A percentile compares a stretch with the other conserved stretches of the same genome.
These are phyloP conservation scores for Panellus pusillus DNA, from an alignment of 768 basidiomycete genomes.

Conservation along the genomic window DNA sequence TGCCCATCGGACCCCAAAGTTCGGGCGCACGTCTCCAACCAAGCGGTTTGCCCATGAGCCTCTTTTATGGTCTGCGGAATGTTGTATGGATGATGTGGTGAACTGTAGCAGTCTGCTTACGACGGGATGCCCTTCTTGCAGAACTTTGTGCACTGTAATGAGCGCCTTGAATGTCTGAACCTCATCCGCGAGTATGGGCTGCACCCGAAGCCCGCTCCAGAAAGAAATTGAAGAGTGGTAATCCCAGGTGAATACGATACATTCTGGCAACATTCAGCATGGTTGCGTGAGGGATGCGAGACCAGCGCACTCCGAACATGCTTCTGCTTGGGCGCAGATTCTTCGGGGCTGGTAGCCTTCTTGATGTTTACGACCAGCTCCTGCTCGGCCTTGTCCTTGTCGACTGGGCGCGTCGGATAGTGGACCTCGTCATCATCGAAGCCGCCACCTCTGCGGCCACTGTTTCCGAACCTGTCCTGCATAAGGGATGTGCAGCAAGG, in stretches of 20 bases:
- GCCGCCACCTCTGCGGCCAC: slow-evolving; percentile 33
- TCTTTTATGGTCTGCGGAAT: slow-evolving; percentile 86
- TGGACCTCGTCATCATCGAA: slow-evolving; percentile 87
- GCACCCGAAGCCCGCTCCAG: slow-evolving; percentile 96
- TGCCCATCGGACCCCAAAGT: slow-evolving; percentile 78
- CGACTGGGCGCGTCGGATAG: slow-evolving; percentile 95
- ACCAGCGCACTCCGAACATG: slow-evolving; percentile 84
- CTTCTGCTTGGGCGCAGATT: slow-evolving; percentile 97
- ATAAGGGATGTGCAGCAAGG: slow-evolving; percentile 4
- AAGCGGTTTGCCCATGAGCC: slow-evolving; percentile 93
- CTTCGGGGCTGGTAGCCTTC: slow-evolving; percentile 95
- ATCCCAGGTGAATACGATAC: slow-evolving; percentile 99
- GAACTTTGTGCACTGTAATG: slow-evolving; percentile 95
- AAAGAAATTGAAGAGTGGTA: slow-evolving; percentile 97
- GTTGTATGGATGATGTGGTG: slow-evolving; percentile 11
- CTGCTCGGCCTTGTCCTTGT: slow-evolving; percentile 96
- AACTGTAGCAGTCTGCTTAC: slow-evolving; percentile 42
- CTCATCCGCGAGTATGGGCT: slow-evolving; percentile 96
- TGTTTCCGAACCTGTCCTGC: slow-evolving; percentile 36
- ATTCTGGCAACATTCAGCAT: slow-evolving; percentile 56
- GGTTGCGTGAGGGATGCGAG: background rate
- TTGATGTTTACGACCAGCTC: slow-evolving; percentile 96
- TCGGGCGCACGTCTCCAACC: slow-evolving; percentile 96
- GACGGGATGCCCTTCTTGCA: slow-evolving; percentile 96
- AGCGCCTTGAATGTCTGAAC: slow-evolving; percentile 98